A percentile compares a stretch with the other conserved stretches of the same genome.
Conservation (phyloP, 495 filamentous ascomycete genomes). For the Xylaria flabelliformis region DNA sequence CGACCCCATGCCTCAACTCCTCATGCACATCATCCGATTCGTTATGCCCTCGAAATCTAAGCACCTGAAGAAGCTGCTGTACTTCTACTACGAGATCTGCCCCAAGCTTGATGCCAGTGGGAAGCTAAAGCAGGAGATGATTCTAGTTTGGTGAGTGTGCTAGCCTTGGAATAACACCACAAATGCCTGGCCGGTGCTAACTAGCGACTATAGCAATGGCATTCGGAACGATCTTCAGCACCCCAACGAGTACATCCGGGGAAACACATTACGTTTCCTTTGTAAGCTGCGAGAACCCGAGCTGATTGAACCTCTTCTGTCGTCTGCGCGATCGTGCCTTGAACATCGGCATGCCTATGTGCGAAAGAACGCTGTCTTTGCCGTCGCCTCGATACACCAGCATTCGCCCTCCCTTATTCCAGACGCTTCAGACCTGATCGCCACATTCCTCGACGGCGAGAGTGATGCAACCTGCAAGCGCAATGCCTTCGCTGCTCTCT, state of each 20-base stretch:
- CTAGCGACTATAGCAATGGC: constrained; percentile 73
- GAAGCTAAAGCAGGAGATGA: constrained; percentile 99
- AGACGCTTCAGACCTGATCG: constrained; percentile 91
- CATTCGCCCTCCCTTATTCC: constrained; percentile 93
- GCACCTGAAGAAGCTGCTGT: constrained; percentile 95
- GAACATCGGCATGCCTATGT: constrained; percentile 98
- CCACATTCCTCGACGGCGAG: constrained; percentile 88
- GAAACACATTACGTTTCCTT: constrained; percentile 94
- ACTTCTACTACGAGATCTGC: constrained; percentile 99
- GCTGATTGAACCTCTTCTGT: constrained; percentile 93
- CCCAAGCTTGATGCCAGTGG: constrained; percentile 90
- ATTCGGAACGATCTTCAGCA: constrained; percentile 98
- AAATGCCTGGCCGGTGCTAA: constrained; percentile 20
- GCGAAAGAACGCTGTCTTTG: constrained; percentile 96
- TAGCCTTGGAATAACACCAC: not conserved
- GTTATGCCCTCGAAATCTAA: constrained; percentile 98
- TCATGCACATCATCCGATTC: constrained; percentile 99
- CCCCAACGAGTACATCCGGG: constrained; percentile 96
- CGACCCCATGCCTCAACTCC: constrained; percentile 89
- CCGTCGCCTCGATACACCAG: constrained; percentile 88
- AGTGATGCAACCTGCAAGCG: constrained; percentile 96
- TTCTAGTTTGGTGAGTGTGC: constrained; percentile 87
- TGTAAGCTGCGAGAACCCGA: constrained; percentile 96
- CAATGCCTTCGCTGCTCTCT: constrained; percentile 93
- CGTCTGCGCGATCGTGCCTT: constrained; percentile 87